These are phyloP conservation scores for Wickerhamomyces strasburgensis DNA, from an alignment of 805 yeast genomes.

Conservation along the genomic window DNA sequence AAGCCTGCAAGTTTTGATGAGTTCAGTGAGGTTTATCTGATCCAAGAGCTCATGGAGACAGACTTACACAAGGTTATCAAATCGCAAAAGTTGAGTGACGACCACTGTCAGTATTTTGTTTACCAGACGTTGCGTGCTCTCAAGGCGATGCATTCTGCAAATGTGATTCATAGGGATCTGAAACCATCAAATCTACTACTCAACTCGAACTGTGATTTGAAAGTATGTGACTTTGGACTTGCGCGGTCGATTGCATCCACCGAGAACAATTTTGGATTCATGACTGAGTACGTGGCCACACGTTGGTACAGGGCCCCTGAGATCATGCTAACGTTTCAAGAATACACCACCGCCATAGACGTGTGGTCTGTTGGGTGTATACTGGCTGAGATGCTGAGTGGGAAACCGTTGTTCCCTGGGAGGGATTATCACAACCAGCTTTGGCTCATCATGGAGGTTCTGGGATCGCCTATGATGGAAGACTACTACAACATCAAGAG, in stretches of 20 bases:
- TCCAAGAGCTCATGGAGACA: constrained; percentile 75
- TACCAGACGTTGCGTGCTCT: constrained; percentile 69
- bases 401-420: constrained; percentile 90
- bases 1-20: constrained; percentile 51
- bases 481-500: constrained; percentile 73
- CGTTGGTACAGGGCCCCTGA: constrained; percentile 98
- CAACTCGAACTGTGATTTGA: constrained; percentile 71
- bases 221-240: constrained; percentile 90
- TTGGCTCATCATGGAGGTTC: constrained; percentile 72
- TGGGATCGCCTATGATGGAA: constrained; percentile 84
- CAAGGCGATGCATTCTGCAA: constrained; percentile 65
- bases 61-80: constrained; percentile 62
- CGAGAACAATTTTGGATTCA: constrained; percentile 62
- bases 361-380: constrained; percentile 98
- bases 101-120: constrained; percentile 64
- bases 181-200: constrained; percentile 70
- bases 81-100: constrained; percentile 53
- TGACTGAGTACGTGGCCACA: constrained; percentile 98
- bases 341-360: constrained; percentile 92
- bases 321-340: constrained; percentile 90
- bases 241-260: constrained; percentile 59
- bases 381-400: constrained; percentile 81
- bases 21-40: constrained; percentile 67
- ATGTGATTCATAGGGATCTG: constrained; percentile 70
- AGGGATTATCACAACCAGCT: constrained; percentile 90